phyloP scores from a whole-genome alignment of 2,329 filamentous ascomycete genomes.

The Colletotrichum spaethianum region DNA sequence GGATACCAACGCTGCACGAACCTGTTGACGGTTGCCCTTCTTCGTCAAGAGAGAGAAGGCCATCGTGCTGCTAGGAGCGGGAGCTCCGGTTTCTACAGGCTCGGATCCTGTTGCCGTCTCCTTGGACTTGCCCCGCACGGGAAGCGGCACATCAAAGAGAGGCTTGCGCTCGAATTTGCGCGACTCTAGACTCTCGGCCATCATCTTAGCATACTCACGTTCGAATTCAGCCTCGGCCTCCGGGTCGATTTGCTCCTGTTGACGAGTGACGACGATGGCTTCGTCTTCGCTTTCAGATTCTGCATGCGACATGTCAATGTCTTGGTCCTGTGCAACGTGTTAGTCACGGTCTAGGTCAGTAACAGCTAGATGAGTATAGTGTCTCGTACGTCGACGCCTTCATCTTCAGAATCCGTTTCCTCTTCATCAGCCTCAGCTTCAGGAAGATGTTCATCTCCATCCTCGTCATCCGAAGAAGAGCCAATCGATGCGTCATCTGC shows the following conservation, averaged over 20 bases:
- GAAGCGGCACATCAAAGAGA: slow-evolving; percentile 96
- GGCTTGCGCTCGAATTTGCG: slow-evolving; percentile 96
- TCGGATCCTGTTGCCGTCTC: slow-evolving; percentile 41
- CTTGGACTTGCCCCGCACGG: slow-evolving; percentile 78
- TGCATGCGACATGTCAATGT: slow-evolving; percentile 64
- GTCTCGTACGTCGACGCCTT: slow-evolving; percentile 20
- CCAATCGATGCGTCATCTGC: slow-evolving; percentile 80
- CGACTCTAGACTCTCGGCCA: slow-evolving; percentile 96
- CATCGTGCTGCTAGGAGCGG: slow-evolving; percentile 74
- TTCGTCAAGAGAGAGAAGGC: slow-evolving; percentile 97
- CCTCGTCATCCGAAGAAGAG: slow-evolving; percentile 82
- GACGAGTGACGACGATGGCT: slow-evolving; percentile 90
- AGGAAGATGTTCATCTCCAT: slow-evolving; percentile 73
- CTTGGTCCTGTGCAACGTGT: slow-evolving; percentile 59
- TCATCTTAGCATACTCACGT: slow-evolving; percentile 97
- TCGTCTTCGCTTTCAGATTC: slow-evolving; percentile 85
- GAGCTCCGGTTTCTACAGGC: slow-evolving; percentile 29
- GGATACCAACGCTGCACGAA: slow-evolving; percentile 50
- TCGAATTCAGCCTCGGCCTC: slow-evolving; percentile 98
- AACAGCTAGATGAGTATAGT: slow-evolving; percentile 34
- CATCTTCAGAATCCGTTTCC: slow-evolving; percentile 54
- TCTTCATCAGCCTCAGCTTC: slow-evolving; percentile 73
- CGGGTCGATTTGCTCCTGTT: slow-evolving; percentile 91
- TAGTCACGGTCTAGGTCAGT: slow-evolving; percentile 21
- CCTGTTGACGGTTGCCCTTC: slow-evolving; percentile 95